Evolutionary conservation across 2,329 filamentous ascomycete genomes (phyloP), one percentile per base, ranked within the genome.

Genomic region (Fusarium nanum): DNA sequence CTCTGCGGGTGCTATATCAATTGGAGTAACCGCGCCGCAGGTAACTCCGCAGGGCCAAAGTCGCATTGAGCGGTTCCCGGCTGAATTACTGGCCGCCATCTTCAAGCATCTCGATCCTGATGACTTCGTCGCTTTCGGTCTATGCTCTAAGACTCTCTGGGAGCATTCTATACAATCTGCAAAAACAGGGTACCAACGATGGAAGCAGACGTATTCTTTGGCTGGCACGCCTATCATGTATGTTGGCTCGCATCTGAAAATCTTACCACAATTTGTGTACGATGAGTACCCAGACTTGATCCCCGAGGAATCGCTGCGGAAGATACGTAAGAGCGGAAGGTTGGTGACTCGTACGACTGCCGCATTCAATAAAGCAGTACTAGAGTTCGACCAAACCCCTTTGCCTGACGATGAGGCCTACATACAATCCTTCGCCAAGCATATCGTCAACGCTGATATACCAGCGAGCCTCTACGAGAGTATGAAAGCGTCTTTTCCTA

Each of bases 121-220:
- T 3, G 50, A 62, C 0, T 20, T 45, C 1, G 16, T 66, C 14
- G 20, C 60, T 6, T 47, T 69, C 5, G 22, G 49, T 4, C 30
- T 69, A 12, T 59, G 60, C 27, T 69, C 65, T 6, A 49, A 30
- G 5, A 16, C n/a, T 3, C 42, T 70, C 3, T 69, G 61, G 61
- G 16, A 3, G 7, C n/a, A 54, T 9, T 50, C 54, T 14, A 4
- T 52, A 0, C 14, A 13, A 1, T 42, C 32, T 40, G 11, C 18
- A 5, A 34, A 46, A 3, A 45, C 23, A 22, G 42, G 13, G 11
- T 56, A 48, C 6, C 1, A n/a, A 1, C 13, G 4, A 18, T 69
- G 57, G 66, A 69, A 22, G 12, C 40, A 42, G 1, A 12, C 25
- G 6, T 67, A 47, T 42, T 70, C 65, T 3, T 69, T 67, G 47